These are phyloP conservation scores for Chrysosporium queenslandicum DNA, from an alignment of 2,329 filamentous ascomycete genomes.

Conservation along the genomic window DNA sequence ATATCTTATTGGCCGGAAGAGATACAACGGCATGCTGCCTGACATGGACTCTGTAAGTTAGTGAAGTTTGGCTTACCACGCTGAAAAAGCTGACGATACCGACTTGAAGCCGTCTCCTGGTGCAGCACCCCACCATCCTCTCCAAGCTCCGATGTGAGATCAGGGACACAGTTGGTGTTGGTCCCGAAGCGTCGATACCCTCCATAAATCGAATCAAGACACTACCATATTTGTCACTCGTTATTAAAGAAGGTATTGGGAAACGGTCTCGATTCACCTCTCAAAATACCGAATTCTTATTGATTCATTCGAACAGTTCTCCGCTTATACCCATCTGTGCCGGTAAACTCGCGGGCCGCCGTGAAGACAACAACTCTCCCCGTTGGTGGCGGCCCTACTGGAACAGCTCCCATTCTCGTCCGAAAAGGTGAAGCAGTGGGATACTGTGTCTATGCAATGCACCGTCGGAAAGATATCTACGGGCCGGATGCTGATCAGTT, in stretches of 20 bases:
- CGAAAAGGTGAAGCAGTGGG: conserved; percentile 56
- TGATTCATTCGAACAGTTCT: conserved; percentile 39
- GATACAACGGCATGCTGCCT: conserved; percentile 41
- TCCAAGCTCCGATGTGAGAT: conserved; percentile 18
- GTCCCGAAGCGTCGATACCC: neutral
- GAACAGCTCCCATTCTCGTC: conserved; percentile 51
- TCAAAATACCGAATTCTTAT: neutral
- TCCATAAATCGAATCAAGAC: neutral
- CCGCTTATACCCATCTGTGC: conserved; percentile 40
- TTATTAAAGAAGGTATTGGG: conserved; percentile 38
- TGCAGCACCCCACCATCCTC: conserved; percentile 17
- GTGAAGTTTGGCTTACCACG: neutral
- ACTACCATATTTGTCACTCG: conserved; percentile 28
- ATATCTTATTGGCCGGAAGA: conserved; percentile 48
- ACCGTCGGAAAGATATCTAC: conserved; percentile 46
- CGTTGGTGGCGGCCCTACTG: conserved; percentile 51
- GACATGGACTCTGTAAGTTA: conserved; percentile 25
- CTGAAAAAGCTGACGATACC: neutral
- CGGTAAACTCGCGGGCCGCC: conserved; percentile 36
- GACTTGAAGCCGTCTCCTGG: conserved; percentile 19
- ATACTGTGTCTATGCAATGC: conserved; percentile 61
- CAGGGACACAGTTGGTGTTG: neutral
- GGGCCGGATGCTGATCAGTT: conserved; percentile 31
- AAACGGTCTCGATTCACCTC: neutral
- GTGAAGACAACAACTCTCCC: conserved; percentile 37